phyloP scores from a whole-genome alignment of 768 basidiomycete species.

The Pisolithus tinctorius region DNA sequence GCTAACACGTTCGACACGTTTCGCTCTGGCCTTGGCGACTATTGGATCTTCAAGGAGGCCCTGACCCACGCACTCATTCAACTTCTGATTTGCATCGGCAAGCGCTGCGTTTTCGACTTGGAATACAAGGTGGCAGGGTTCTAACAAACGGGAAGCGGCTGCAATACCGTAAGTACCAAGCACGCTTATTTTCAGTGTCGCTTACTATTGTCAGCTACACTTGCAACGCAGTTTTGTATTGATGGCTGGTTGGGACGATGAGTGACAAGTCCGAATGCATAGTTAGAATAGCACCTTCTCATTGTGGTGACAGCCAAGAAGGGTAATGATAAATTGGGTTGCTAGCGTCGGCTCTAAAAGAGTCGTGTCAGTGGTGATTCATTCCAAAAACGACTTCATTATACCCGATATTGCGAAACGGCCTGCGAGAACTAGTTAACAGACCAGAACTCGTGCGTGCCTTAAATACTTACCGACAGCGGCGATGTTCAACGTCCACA shows the following conservation, averaged over 20 bases:
- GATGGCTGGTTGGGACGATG: slow-evolving; percentile 3
- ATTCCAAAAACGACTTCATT: slow-evolving; percentile 11
- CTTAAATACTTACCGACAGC: slow-evolving; percentile 45
- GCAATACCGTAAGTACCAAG: slow-evolving; percentile 1
- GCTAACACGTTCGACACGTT: slow-evolving; percentile 38
- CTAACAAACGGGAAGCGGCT: slow-evolving; percentile 58
- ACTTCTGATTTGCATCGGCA: slow-evolving; percentile 27
- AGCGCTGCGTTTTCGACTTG: slow-evolving; percentile 41
- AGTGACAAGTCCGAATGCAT: background rate
- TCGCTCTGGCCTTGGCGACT: slow-evolving; percentile 34
- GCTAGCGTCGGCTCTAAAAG: slow-evolving; percentile 51
- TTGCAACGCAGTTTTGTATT: slow-evolving; percentile 18
- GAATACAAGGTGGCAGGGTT: slow-evolving; percentile 52
- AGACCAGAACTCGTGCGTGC: slow-evolving; percentile 1
- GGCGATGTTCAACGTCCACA: slow-evolving; percentile 75
- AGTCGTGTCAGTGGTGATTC: slow-evolving; percentile 6
- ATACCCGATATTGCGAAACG: slow-evolving; percentile 64
- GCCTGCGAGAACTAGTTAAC: slow-evolving; percentile 31
- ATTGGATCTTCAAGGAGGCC: slow-evolving; percentile 30
- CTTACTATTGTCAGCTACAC: background rate
- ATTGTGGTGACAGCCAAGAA: slow-evolving; percentile 76
- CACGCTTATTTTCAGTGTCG: background rate
- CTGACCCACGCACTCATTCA: slow-evolving; percentile 33
- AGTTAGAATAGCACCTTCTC: slow-evolving; percentile 55
- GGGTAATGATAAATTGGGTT: slow-evolving; percentile 49